phyloP scores from a whole-genome alignment of 2,329 filamentous ascomycete species.

The Nemania sp. region DNA sequence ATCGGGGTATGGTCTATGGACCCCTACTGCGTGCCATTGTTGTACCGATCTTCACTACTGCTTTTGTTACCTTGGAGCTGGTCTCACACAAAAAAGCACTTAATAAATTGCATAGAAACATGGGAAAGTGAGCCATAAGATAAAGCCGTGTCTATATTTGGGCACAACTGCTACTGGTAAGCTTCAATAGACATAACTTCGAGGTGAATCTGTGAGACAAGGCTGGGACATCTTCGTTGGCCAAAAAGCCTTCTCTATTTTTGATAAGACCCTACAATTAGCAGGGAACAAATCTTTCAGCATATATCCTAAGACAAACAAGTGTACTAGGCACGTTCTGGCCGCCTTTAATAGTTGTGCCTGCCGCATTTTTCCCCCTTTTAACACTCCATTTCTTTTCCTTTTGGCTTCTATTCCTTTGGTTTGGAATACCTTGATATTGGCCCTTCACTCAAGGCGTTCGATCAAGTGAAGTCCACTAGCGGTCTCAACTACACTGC shows the following conservation, averaged over 20 bases:
- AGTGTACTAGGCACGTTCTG: not conserved
- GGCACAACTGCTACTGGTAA: not conserved
- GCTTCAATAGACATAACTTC: not conserved
- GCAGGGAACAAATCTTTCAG: not conserved
- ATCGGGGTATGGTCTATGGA: not conserved
- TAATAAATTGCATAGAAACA: not conserved
- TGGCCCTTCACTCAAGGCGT: conserved; percentile 57
- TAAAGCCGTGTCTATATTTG: not conserved
- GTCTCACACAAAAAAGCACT: not conserved
- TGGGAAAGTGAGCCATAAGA: not conserved
- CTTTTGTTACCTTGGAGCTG: not conserved
- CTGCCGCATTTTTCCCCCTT: not conserved
- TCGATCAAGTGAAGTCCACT: conserved; percentile 97
- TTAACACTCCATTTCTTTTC: conserved; percentile 4
- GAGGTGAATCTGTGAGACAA: not conserved
- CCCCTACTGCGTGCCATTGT: not conserved
- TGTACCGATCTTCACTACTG: not conserved
- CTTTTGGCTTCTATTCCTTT: not conserved
- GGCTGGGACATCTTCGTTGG: not conserved
- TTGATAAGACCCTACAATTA: not conserved
- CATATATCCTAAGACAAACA: conserved; percentile 5
- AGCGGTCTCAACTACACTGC: conserved; percentile 87
- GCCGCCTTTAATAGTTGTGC: not conserved
- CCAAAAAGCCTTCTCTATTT: not conserved
- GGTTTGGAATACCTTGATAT: not conserved